Evolutionary conservation across 208 protist species (phyloP), one percentile per base, ranked within the genome.

Genomic region (Wallacemonas collosoma): DNA sequence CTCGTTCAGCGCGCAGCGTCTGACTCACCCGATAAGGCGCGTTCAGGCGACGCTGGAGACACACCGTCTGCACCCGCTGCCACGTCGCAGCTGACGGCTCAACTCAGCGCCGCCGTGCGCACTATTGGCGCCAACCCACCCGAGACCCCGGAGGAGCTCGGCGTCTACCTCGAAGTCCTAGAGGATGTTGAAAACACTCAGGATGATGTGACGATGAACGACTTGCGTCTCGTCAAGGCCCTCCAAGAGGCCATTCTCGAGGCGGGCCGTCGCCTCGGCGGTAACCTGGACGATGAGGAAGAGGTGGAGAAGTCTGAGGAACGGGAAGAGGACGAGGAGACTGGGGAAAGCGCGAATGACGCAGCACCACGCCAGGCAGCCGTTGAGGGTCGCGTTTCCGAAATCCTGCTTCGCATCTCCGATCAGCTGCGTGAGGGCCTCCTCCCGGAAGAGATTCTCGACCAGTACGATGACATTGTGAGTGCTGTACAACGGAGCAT

Each of bases 381-480:
- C 40, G 36, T 50, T 7, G 70, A 72, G 11, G 72, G 65, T n/a
- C 70, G 51, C 12, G 72, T 86, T 56, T 50, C 82, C 3, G 72
- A 75, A 36, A 55, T 81, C 4, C 77, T 90, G 7, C 68, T 87
- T 12, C 72, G 86, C 9, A 83, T 95, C 38, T 90, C 87, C 6
- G 73, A 82, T 68, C 73, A 74, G 58, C 75, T 91, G 12, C 76
- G 86, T 14, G 86, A 91, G 17, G 55, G 77, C 50, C 14, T 58
- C 26, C 60, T 88, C 48, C 72, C 81, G 3, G 62, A 80, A 36
- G 87, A 83, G 73, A 61, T 81, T 40, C 76, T 93, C 58, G 76
- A 79, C 64, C 60, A 80, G 54, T 89, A 81, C 61, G 77, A 87
- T 38, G 40, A 50, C 1, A 60, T 88, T 12, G 58, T 92, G 12